phyloP scores from a whole-genome alignment of 352 stramenopile species.

The Phytophthora pseudosyringae region DNA sequence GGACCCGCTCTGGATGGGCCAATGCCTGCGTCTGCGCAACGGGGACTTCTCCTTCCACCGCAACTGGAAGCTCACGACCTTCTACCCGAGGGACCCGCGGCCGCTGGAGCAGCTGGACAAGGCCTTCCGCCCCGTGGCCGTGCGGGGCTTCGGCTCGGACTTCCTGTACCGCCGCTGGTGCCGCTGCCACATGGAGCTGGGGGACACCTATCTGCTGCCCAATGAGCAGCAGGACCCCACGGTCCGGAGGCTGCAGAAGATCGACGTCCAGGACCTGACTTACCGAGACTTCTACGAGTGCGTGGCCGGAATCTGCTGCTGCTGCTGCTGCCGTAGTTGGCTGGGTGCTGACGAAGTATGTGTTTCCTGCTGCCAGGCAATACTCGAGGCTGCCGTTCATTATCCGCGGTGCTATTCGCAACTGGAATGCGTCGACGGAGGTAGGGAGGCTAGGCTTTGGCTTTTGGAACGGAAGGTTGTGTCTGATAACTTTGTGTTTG shows the following conservation, averaged over 20 bases:
- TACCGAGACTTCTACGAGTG: conserved; percentile 81
- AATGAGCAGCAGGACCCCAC: conserved; percentile 50
- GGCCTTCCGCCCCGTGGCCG: conserved; percentile 30
- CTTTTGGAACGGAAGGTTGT: background rate
- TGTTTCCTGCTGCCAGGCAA: conserved; percentile 44
- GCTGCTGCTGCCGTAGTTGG: too few relatives aligned
- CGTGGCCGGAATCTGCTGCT: conserved; percentile 17
- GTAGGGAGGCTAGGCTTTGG: conserved; percentile 23
- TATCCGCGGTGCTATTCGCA: conserved; percentile 64
- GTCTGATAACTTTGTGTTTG: conserved; percentile 8
- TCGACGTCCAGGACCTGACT: conserved; percentile 64
- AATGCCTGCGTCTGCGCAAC: conserved; percentile 72
- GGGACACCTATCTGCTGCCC: conserved; percentile 52
- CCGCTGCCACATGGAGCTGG: conserved; percentile 79
- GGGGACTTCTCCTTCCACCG: conserved; percentile 70
- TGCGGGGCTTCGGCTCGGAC: conserved; percentile 66
- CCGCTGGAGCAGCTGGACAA: conserved; percentile 31
- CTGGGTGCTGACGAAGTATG: conserved; percentile 4
- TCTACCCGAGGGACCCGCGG: conserved; percentile 65
- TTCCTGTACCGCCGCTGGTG: conserved; percentile 90
- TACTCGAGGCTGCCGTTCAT: conserved; percentile 80
- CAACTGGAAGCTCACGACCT: conserved; percentile 83
- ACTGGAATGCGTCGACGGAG: conserved; percentile 76
- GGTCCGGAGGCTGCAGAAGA: conserved; percentile 55
- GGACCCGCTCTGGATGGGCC: conserved; percentile 85